Percentiles rank a stretch among this genome's conserved stretches.
These are phyloP conservation scores for Suillus spraguei DNA, from an alignment of 768 basidiomycete genomes.

Conservation along the genomic window DNA sequence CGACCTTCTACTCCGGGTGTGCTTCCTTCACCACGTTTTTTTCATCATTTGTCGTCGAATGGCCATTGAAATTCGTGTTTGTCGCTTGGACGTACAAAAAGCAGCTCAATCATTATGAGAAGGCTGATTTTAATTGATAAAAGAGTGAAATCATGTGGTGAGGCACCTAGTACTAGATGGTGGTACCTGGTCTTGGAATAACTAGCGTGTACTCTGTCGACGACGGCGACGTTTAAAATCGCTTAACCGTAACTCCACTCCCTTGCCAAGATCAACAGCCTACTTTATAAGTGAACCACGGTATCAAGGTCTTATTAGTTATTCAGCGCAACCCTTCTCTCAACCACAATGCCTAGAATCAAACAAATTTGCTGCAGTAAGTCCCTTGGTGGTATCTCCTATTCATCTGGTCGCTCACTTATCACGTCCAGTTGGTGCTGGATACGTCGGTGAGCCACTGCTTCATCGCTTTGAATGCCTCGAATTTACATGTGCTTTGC, in stretches of 20 bases:
- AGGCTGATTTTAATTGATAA: slow-evolving; percentile 3
- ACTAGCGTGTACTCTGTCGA: background rate
- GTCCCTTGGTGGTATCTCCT: slow-evolving; percentile 34
- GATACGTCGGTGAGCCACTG: slow-evolving; percentile 80
- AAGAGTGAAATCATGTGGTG: background rate
- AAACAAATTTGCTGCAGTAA: slow-evolving; percentile 88
- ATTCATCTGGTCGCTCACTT: slow-evolving; percentile 14
- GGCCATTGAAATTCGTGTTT: too few relatives aligned
- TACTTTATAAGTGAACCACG: background rate
- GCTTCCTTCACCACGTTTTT: slow-evolving; percentile 2
- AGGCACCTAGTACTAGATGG: background rate
- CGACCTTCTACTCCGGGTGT: background rate
- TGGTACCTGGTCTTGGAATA: background rate
- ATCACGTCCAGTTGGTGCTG: slow-evolving; percentile 68
- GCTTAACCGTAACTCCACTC: slow-evolving; percentile 6
- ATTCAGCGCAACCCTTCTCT: background rate
- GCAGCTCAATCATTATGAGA: background rate
- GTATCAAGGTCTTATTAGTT: background rate
- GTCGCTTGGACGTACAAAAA: slow-evolving; percentile 1
- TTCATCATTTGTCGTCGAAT: background rate
- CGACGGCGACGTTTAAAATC: background rate
- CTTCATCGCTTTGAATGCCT: slow-evolving; percentile 14
- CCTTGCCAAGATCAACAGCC: background rate
- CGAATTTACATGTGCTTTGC: slow-evolving; percentile 19
- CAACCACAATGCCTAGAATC: slow-evolving; percentile 48